Conservation (phyloP, 2,329 filamentous ascomycete genomes). For the Pyricularia sp. region DNA sequence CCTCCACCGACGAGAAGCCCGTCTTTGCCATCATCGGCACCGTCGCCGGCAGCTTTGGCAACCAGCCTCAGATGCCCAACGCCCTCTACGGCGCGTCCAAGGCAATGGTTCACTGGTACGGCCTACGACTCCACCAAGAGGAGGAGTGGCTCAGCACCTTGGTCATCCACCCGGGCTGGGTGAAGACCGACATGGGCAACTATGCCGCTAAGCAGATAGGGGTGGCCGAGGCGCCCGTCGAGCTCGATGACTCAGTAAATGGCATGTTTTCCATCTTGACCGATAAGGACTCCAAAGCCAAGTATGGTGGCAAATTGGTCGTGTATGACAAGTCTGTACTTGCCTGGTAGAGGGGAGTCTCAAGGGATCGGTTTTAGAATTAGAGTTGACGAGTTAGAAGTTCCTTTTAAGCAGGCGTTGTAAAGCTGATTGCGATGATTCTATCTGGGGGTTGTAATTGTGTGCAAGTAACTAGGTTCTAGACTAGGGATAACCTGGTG, state of each 20-base stretch:
- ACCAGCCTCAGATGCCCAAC: slow-evolving; percentile 12
- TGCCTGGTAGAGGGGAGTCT: not conserved
- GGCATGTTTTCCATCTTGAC: not conserved
- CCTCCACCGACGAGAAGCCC: slow-evolving; percentile 11
- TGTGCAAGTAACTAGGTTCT: too few species aligned
- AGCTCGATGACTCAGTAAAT: not conserved
- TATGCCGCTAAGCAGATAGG: not conserved
- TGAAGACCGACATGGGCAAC: slow-evolving; percentile 3
- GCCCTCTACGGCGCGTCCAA: slow-evolving; percentile 26
- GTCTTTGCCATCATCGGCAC: slow-evolving; percentile 28
- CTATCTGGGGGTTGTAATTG: too few species aligned
- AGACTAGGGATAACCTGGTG: too few species aligned
- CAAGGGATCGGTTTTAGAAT: not conserved
- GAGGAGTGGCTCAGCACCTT: slow-evolving; percentile 3
- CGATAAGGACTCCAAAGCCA: not conserved
- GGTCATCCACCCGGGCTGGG: slow-evolving; percentile 1
- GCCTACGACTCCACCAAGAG: not conserved
- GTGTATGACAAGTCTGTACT: not conserved
- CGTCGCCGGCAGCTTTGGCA: slow-evolving; percentile 22
- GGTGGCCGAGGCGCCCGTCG: not conserved
- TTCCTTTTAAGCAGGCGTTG: too few species aligned
- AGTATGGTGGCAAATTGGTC: slow-evolving; percentile 2
- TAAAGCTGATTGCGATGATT: too few species aligned
- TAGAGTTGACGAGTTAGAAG: too few species aligned
- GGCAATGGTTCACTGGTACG: slow-evolving; percentile 22